These are phyloP conservation scores for Daldinia childiae DNA, from an alignment of 495 filamentous ascomycete genomes.

Conservation along the genomic window DNA sequence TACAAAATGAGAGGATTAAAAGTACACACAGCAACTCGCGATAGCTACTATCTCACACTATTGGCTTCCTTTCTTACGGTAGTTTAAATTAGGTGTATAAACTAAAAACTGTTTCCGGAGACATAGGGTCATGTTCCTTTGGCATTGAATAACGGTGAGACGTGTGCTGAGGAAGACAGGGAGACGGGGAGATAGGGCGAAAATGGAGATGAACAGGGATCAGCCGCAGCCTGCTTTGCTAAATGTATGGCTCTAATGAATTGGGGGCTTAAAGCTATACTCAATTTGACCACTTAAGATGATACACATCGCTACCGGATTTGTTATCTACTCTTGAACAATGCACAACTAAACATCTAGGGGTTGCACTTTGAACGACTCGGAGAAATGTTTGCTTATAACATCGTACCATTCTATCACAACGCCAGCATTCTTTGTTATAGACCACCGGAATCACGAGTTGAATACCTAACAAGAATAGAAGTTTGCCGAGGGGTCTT, in stretches of 20 bases:
- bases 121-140: background rate
- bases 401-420: background rate
- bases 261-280: slow-evolving; percentile 23
- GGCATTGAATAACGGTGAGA: slow-evolving; percentile 1
- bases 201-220: slow-evolving; percentile 6
- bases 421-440: background rate
- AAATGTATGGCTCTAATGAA: slow-evolving; percentile 9
- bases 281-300: slow-evolving; percentile 18
- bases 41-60: background rate
- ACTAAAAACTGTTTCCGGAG: background rate
- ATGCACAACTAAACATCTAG: background rate
- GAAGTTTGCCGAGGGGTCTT: slow-evolving; percentile 11
- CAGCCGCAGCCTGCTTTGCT: slow-evolving; percentile 8
- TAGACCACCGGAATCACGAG: background rate
- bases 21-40: background rate
- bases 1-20: background rate
- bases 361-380: background rate
- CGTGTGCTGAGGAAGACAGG: background rate
- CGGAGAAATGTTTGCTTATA: background rate
- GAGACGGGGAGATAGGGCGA: background rate
- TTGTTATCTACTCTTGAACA: background rate
- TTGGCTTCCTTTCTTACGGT: no score
- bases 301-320: slow-evolving; percentile 16
- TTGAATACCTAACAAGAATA: slow-evolving; percentile 32
- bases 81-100: background rate